phyloP scores from a whole-genome alignment of 805 yeast genomes.

The Metschnikowia peoriensis region DNA sequence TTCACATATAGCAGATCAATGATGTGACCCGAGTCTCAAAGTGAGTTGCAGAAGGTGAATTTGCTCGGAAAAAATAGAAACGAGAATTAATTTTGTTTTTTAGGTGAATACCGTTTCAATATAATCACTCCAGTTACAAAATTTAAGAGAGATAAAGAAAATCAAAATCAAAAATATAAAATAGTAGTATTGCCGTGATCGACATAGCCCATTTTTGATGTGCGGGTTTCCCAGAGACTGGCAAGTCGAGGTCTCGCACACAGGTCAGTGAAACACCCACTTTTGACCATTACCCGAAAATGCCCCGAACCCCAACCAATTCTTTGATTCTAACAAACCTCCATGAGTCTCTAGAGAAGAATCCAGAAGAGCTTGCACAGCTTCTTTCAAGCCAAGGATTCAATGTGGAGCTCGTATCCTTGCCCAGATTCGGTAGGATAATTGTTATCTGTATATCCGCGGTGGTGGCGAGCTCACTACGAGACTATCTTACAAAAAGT shows the following conservation, averaged over 20 bases:
- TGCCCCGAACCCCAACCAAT: constrained; percentile 23
- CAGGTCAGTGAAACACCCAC: neutral
- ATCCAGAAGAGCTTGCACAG: constrained; percentile 28
- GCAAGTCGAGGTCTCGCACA: neutral
- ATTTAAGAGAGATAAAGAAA: neutral
- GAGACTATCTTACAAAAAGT: constrained; percentile 15
- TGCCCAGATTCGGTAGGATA: constrained; percentile 34
- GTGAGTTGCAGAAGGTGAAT: no score
- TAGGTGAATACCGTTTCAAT: no score
- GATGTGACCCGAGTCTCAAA: neutral
- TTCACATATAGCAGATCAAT: neutral
- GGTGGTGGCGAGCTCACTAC: constrained; percentile 22
- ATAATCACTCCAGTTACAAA: no score
- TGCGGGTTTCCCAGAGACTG: neutral
- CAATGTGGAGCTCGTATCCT: constrained; percentile 32
- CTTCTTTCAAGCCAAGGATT: constrained; percentile 24
- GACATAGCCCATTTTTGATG: neutral
- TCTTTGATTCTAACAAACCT: constrained; percentile 36
- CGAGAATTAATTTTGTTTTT: no score
- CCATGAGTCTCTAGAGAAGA: constrained; percentile 18
- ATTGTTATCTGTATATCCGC: constrained; percentile 31
- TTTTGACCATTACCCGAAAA: neutral
- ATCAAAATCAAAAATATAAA: neutral
- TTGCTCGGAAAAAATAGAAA: no score
- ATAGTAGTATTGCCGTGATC: neutral